phyloP scores from a whole-genome alignment of 768 basidiomycete species.

The Russula sp. region DNA sequence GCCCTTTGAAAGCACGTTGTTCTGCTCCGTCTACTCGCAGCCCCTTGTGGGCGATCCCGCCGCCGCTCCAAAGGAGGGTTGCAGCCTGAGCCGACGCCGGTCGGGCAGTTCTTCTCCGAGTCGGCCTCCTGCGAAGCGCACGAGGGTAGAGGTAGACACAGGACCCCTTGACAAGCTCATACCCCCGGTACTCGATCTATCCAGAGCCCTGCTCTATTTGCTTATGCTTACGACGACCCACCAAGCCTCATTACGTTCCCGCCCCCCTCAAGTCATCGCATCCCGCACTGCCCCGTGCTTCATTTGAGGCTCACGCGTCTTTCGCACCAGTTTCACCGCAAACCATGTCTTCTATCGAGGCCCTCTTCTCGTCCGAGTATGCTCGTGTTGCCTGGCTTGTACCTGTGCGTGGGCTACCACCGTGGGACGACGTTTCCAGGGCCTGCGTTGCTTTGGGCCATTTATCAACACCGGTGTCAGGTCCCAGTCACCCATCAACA shows the following conservation, averaged over 20 bases:
- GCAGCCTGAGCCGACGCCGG: neutral
- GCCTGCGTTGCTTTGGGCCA: neutral
- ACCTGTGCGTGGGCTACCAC: slow-evolving; percentile 12
- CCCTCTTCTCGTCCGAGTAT: slow-evolving; percentile 7
- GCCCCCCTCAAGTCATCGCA: neutral
- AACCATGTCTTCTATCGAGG: neutral
- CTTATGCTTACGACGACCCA: slow-evolving; percentile 1
- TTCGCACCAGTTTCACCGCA: slow-evolving; percentile 6
- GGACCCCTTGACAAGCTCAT: slow-evolving; percentile 15
- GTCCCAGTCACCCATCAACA: neutral
- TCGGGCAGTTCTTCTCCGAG: neutral
- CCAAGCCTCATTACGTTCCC: slow-evolving; percentile 19
- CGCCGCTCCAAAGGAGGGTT: neutral
- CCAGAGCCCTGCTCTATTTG: neutral
- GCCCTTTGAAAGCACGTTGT: slow-evolving; percentile 1
- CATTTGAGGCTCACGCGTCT: neutral
- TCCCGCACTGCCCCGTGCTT: neutral
- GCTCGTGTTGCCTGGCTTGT: slow-evolving; percentile 16
- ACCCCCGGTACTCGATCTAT: slow-evolving; percentile 13
- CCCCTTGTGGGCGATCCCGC: neutral
- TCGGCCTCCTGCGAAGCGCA: slow-evolving; percentile 1
- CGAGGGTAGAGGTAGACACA: slow-evolving; percentile 7
- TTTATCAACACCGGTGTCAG: neutral
- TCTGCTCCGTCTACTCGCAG: neutral
- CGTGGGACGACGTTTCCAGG: slow-evolving; percentile 6